phyloP scores from a whole-genome alignment of 1,284 basidiomycete species.

The Pholiota adiposa region DNA sequence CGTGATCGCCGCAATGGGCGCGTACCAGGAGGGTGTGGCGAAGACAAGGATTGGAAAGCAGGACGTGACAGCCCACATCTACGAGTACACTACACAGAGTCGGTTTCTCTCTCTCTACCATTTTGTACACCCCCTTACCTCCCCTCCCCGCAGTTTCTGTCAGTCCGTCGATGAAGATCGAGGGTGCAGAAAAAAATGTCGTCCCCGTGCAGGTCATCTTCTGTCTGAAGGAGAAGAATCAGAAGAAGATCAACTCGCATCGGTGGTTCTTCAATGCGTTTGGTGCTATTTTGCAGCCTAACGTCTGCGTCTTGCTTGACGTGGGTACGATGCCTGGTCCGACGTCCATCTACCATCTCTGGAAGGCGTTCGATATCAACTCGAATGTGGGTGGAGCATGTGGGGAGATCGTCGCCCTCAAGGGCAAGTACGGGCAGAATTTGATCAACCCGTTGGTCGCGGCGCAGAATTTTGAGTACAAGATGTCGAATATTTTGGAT shows the following conservation, averaged over 20 bases:
- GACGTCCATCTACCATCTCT: conserved; percentile 91
- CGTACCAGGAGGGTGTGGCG: conserved; percentile 86
- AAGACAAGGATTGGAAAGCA: conserved; percentile 87
- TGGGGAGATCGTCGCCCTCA: conserved; percentile 94
- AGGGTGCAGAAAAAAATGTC: conserved; percentile 78
- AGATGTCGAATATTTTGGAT: conserved; percentile 93
- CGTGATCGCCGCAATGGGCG: conserved; percentile 87
- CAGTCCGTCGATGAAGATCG: conserved; percentile 80
- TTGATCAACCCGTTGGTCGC: conserved; percentile 87
- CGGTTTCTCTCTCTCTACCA: conserved; percentile 32
- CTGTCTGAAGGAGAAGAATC: conserved; percentile 92
- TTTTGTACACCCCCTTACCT: conserved; percentile 19
- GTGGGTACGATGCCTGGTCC: conserved; percentile 94
- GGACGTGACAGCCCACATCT: conserved; percentile 90
- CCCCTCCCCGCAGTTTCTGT: conserved; percentile 90
- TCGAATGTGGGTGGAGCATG: conserved; percentile 96
- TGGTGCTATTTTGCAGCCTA: conserved; percentile 78
- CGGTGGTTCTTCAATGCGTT: conserved; percentile 82
- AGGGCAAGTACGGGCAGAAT: conserved; percentile 81
- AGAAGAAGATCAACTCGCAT: conserved; percentile 95
- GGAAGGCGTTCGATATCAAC: conserved; percentile 98
- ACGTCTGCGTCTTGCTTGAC: conserved; percentile 93
- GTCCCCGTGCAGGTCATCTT: conserved; percentile 94
- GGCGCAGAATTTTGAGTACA: conserved; percentile 96
- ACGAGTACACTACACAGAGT: conserved; percentile 94